These are phyloP conservation scores for Myxozyma neglecta DNA, from an alignment of 805 yeast species.

Conservation along the genomic window DNA sequence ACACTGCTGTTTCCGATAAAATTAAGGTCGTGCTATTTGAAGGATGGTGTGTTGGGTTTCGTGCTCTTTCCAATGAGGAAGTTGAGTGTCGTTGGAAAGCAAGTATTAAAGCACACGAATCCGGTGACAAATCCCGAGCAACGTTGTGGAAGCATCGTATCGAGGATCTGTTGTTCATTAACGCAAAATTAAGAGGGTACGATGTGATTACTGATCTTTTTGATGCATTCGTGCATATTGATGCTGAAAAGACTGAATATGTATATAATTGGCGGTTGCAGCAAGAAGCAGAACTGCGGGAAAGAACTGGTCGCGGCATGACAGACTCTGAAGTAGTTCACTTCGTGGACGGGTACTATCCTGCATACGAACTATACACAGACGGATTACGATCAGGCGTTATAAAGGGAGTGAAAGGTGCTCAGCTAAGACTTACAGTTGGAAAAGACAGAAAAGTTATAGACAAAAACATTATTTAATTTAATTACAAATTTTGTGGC, in stretches of 20 bases:
- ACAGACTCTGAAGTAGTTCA: slow-evolving; percentile 61
- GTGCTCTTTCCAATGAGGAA: slow-evolving; percentile 43
- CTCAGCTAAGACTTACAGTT: slow-evolving; percentile 19
- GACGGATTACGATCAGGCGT: slow-evolving; percentile 40
- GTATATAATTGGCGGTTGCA: slow-evolving; percentile 79
- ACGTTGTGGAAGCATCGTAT: slow-evolving; percentile 38
- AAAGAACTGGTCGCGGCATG: slow-evolving; percentile 69
- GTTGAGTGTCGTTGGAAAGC: slow-evolving; percentile 35
- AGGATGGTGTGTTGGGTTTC: slow-evolving; percentile 92
- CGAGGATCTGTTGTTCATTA: slow-evolving; percentile 45
- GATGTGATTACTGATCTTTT: slow-evolving; percentile 55
- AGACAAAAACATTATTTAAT: background rate
- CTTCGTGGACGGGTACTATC: slow-evolving; percentile 86
- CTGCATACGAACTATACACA: slow-evolving; percentile 73
- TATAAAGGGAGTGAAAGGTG: slow-evolving; percentile 37
- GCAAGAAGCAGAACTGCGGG: slow-evolving; percentile 61
- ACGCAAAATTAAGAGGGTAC: slow-evolving; percentile 55
- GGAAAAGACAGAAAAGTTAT: slow-evolving; percentile 5
- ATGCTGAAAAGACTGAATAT: slow-evolving; percentile 58
- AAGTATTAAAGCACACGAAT: background rate
- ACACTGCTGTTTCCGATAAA: slow-evolving; percentile 35
- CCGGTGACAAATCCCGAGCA: slow-evolving; percentile 17
- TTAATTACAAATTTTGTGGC: too few species aligned
- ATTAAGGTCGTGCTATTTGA: slow-evolving; percentile 75
- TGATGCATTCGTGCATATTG: slow-evolving; percentile 60